Evolutionary conservation across 106 monocot genomes (phyloP).

Genomic region (Amphibolis antarctica): DNA sequence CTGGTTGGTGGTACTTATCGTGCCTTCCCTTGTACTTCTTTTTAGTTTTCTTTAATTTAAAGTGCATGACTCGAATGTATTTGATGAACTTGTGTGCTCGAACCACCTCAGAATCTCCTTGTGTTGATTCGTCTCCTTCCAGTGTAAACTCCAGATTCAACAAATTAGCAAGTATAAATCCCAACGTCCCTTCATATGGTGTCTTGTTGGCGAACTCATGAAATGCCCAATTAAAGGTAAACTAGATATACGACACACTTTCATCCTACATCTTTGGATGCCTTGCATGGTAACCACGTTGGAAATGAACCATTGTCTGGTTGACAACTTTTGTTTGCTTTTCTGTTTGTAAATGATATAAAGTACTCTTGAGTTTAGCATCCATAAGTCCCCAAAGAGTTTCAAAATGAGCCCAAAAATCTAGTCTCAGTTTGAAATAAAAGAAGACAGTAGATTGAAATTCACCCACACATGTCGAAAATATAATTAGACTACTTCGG

Average conservation of each 20-base stretch:
- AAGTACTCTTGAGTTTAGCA: background rate
- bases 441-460: background rate
- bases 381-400: background rate
- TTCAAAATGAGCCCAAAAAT: background rate
- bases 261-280: background rate
- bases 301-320: background rate
- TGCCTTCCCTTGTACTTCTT: background rate
- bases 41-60: no score
- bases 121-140: background rate
- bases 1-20: background rate
- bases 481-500: background rate
- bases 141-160: background rate
- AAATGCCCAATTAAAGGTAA: background rate
- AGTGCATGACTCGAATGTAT: background rate
- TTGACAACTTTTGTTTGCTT: no score
- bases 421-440: background rate
- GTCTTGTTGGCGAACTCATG: background rate
- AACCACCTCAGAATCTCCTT: background rate
- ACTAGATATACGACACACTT: background rate
- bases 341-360: background rate
- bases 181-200: background rate
- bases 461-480: background rate
- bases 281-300: background rate
- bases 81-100: background rate
- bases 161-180: background rate